These are phyloP conservation scores for Ceratobasidium theobromae DNA, from an alignment of 1,284 basidiomycete genomes.

Conservation along the genomic window DNA sequence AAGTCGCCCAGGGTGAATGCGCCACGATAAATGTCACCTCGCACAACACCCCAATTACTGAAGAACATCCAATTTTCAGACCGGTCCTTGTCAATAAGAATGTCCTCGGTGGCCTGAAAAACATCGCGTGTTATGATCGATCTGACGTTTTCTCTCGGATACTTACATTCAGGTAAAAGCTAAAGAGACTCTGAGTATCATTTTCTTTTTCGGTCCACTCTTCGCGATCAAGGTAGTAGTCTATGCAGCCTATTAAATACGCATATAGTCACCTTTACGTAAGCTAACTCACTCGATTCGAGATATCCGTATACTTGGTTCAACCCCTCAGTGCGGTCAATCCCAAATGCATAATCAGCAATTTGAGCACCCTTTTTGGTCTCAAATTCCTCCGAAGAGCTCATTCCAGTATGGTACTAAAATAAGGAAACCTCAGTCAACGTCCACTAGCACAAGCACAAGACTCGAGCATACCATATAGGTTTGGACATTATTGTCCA, in stretches of 20 bases:
- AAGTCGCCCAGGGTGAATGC: slow-evolving; percentile 2
- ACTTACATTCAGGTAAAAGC: slow-evolving; percentile 8
- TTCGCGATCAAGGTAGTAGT: slow-evolving; percentile 16
- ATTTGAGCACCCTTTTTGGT: not conserved
- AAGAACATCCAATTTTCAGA: slow-evolving; percentile 11
- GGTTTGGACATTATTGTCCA: not conserved
- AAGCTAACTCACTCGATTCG: not conserved
- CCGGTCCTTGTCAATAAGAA: not conserved
- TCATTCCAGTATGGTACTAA: not conserved
- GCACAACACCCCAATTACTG: slow-evolving; percentile 1
- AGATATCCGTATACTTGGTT: not conserved
- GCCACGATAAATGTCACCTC: slow-evolving; percentile 9
- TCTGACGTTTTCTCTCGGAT: not conserved
- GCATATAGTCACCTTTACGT: not conserved
- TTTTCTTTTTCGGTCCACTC: not conserved
- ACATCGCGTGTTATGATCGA: not conserved
- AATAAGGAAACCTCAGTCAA: not conserved
- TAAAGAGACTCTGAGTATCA: not conserved
- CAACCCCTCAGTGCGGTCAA: not conserved
- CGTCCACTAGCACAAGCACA: not conserved
- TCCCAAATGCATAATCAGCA: not conserved
- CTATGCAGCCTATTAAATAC: not conserved
- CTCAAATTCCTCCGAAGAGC: not conserved
- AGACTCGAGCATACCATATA: not conserved
- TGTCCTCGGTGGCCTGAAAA: not conserved